Evolutionary conservation across 148 eudicot species (phyloP).

Genomic region (Fagopyrum esculentum): DNA sequence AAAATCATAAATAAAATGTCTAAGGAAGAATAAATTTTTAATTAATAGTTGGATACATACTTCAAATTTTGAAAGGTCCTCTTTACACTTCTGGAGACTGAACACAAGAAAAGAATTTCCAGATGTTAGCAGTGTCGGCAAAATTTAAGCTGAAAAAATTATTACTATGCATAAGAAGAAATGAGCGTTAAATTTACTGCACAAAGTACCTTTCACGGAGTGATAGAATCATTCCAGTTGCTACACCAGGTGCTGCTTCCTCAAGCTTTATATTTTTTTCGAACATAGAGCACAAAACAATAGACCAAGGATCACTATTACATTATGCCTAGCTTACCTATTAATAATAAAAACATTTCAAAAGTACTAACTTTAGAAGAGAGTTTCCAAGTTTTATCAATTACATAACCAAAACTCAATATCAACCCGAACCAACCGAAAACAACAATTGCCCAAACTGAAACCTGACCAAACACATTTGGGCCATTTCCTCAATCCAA

Average conservation of each 20-base stretch:
- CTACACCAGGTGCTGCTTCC: conserved; percentile 95
- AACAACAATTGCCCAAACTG: background rate
- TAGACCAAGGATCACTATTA: background rate
- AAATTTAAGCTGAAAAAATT: background rate
- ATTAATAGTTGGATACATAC: conserved; percentile 31
- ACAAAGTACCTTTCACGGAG: conserved; percentile 84
- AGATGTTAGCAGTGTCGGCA: background rate
- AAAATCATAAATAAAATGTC: background rate
- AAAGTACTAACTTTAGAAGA: background rate
- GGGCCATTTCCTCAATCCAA: background rate
- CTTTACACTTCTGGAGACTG: conserved; percentile 90
- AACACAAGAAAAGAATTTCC: conserved; percentile 13
- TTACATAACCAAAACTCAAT: background rate
- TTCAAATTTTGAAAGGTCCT: conserved; percentile 66
- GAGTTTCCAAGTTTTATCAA: background rate
- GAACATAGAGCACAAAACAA: background rate
- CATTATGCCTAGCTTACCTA: background rate
- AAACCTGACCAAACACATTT: background rate
- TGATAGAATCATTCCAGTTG: conserved; percentile 91
- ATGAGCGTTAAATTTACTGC: background rate
- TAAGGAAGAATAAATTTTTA: background rate
- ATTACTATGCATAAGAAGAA: background rate
- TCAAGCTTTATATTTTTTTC: conserved; percentile 52
- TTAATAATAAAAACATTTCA: background rate
- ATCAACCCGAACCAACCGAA: background rate